These are phyloP conservation scores for Lasiosphaeria hispida DNA, from an alignment of 495 filamentous ascomycete species.

Conservation along the genomic window DNA sequence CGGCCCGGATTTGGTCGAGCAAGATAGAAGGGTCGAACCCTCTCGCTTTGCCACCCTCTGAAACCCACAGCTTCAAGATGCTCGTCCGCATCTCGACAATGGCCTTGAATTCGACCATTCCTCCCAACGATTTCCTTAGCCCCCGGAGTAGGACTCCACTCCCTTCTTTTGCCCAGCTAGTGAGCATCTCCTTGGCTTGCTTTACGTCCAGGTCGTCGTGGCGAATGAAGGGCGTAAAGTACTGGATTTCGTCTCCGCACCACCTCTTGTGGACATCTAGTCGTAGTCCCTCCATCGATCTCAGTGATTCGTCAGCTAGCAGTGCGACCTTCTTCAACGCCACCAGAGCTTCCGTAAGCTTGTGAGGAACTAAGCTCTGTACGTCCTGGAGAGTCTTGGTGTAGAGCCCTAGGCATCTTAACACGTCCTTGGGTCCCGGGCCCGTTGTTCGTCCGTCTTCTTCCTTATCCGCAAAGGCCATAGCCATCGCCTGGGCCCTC, in stretches of 20 bases:
- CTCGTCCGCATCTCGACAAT: slow-evolving; percentile 67
- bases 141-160: slow-evolving; percentile 61
- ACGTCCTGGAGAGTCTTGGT: slow-evolving; percentile 74
- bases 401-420: slow-evolving; percentile 67
- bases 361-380: slow-evolving; percentile 67
- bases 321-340: slow-evolving; percentile 68
- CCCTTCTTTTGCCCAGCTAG: slow-evolving; percentile 71
- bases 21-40: slow-evolving; percentile 60
- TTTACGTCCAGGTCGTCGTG: slow-evolving; percentile 71
- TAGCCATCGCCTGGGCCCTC: slow-evolving; percentile 62
- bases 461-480: slow-evolving; percentile 50
- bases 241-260: slow-evolving; percentile 78
- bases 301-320: slow-evolving; percentile 65
- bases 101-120: slow-evolving; percentile 58
- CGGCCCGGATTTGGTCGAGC: slow-evolving; percentile 63
- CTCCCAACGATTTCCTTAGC: slow-evolving; percentile 54
- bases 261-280: slow-evolving; percentile 80
- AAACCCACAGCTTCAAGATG: slow-evolving; percentile 73
- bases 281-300: slow-evolving; percentile 63
- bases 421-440: slow-evolving; percentile 45
- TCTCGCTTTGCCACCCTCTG: slow-evolving; percentile 47
- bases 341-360: slow-evolving; percentile 66
- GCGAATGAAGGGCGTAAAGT: slow-evolving; percentile 87
- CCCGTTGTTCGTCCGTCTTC: slow-evolving; percentile 22
- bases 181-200: slow-evolving; percentile 63